These are phyloP conservation scores for Fusarium sp. DNA, from an alignment of 2,329 filamentous ascomycete species.

Conservation along the genomic window DNA sequence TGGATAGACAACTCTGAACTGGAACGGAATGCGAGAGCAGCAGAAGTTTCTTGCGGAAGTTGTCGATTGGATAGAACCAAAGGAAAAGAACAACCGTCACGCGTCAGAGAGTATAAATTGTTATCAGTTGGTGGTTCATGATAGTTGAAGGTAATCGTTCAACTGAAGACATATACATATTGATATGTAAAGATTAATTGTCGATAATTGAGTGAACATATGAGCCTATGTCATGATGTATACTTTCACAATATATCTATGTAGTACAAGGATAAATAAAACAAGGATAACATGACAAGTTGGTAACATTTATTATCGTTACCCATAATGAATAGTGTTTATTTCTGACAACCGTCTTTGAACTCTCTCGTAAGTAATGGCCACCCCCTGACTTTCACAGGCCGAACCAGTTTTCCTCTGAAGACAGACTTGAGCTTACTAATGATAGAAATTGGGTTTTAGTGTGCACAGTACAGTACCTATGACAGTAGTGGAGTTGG, in stretches of 20 bases:
- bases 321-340: neutral
- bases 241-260: neutral
- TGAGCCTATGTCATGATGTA: neutral
- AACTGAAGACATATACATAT: neutral
- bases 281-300: neutral
- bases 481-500: neutral
- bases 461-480: neutral
- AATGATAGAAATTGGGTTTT: neutral
- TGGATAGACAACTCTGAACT: neutral
- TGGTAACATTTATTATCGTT: neutral
- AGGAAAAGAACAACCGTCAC: neutral
- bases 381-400: neutral
- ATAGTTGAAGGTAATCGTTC: neutral
- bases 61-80: neutral
- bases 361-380: neutral
- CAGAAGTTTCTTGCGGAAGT: neutral
- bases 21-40: slow-evolving; percentile 24
- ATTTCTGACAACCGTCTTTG: neutral
- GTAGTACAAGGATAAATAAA: neutral
- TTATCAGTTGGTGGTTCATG: neutral
- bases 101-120: neutral
- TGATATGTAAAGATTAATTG: neutral
- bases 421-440: neutral
- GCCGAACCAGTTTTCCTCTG: neutral
- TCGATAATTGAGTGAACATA: neutral